phyloP scores from a whole-genome alignment of 345 rosid species.

The Noccaea caerulescens region DNA sequence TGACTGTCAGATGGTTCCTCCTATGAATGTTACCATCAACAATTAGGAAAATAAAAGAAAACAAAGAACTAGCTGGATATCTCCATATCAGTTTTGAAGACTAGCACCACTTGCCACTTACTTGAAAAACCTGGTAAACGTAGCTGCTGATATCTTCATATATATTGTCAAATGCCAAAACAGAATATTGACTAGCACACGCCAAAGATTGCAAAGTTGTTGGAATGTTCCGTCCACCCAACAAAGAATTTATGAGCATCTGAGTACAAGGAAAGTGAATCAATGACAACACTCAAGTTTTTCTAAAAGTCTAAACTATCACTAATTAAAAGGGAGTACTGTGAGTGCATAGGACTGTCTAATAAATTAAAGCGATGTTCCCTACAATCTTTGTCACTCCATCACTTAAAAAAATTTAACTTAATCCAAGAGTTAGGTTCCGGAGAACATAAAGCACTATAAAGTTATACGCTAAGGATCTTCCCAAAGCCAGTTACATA shows the following conservation, averaged over 20 bases:
- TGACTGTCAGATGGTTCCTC: slow-evolving; percentile 48
- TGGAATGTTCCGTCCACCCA: slow-evolving; percentile 61
- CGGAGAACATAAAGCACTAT: slow-evolving; percentile 17
- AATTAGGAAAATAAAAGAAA: slow-evolving; percentile 28
- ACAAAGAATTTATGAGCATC: slow-evolving; percentile 71
- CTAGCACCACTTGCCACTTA: slow-evolving; percentile 49
- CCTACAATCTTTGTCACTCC: slow-evolving; percentile 19
- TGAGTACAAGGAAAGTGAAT: slow-evolving; percentile 45
- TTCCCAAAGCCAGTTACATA: slow-evolving; percentile 25
- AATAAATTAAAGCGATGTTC: slow-evolving; percentile 9
- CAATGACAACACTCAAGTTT: slow-evolving; percentile 30
- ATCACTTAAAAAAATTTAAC: slow-evolving; percentile 9
- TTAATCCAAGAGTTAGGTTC: slow-evolving; percentile 17
- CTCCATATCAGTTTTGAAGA: slow-evolving; percentile 28
- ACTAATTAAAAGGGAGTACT: not conserved
- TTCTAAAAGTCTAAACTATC: slow-evolving; percentile 12
- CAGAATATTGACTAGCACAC: slow-evolving; percentile 71
- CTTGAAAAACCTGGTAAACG: slow-evolving; percentile 58
- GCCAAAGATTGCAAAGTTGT: slow-evolving; percentile 91
- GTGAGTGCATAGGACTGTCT: slow-evolving; percentile 8
- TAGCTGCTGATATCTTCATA: slow-evolving; percentile 60
- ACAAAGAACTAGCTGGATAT: slow-evolving; percentile 12
- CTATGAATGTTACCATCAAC: slow-evolving; percentile 49
- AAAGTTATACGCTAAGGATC: slow-evolving; percentile 24
- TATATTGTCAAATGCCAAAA: slow-evolving; percentile 58